Evolutionary conservation across 2,329 filamentous ascomycete species (phyloP), one percentile per base, ranked within the genome.

Genomic region (Paraconiothyrium brasiliense): DNA sequence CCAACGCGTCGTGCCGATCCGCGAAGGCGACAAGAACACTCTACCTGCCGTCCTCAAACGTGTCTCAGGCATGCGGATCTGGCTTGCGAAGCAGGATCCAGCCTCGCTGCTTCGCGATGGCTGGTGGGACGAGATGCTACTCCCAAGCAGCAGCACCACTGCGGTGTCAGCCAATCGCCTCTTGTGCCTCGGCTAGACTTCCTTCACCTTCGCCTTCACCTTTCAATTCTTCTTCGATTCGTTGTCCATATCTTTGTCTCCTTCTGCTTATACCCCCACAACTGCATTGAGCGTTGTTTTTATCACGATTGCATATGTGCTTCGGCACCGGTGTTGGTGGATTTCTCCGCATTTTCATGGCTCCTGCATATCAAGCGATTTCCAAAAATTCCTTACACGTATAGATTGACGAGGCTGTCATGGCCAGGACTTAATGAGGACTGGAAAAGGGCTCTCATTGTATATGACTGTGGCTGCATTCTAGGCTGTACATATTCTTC

Each of bases 41-140:
- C 62, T 76, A 24, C 68, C 71, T 4, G 66, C 71, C 5, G 73
- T 76, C 24, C 62, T 76, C 41, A 69, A 68, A 61, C 73, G 74
- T 37, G 60, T 76, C 7, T 74, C 71, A 14, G 70, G 72, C 20
- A 51, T 75, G 60, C 64, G 73, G 1, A 67, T 71, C 27, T 76
- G 74, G 71, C 68, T 76, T 22, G 73, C 71, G 1, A 70, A 68
- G 6, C 73, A 75, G 49, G 72, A 75, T n/a, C n/a, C 65, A 1
- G 56, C 48, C 1, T 64, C 63, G 24, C 67, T 66, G 27, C 62
- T 63, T 32, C 64, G 67, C 27, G 66, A 74, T 8, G 68, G 72
- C 20, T 76, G 74, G 74, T 76, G 74, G 74, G 73, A 76, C 27
- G 73, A 76, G 58, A 76, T 76, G 74, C 59, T 76, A 4, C 63